A percentile compares a stretch with the other conserved stretches of the same genome.
Conservation (phyloP, 495 filamentous ascomycete species). For the Hypoxylon fragiforme region DNA sequence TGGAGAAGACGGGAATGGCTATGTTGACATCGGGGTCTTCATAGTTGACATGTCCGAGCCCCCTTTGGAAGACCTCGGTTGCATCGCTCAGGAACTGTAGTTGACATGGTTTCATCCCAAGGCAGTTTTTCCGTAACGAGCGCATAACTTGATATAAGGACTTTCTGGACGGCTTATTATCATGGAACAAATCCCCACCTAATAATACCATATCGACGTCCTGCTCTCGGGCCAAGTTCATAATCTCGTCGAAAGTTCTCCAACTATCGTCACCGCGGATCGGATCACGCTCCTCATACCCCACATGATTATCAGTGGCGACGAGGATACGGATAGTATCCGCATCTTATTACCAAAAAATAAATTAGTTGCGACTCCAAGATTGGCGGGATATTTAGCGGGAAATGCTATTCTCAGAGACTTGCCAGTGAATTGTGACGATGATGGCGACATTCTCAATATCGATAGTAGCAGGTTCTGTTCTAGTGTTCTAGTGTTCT, state of each 20-base stretch:
- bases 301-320: conserved; percentile 96
- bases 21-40: conserved; percentile 98
- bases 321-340: conserved; percentile 96
- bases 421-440: conserved; percentile 28
- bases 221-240: conserved; percentile 81
- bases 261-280: conserved; percentile 96
- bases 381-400: no score
- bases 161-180: conserved; percentile 96
- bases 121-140: conserved; percentile 86
- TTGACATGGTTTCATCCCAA: conserved; percentile 93
- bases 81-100: conserved; percentile 93
- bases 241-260: conserved; percentile 93
- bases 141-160: conserved; percentile 97
- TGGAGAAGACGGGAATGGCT: conserved; percentile 95
- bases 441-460: conserved; percentile 19
- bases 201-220: conserved; percentile 98
- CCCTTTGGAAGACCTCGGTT: conserved; percentile 79
- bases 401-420: background rate
- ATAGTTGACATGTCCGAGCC: conserved; percentile 94
- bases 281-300: conserved; percentile 89
- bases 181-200: conserved; percentile 94
- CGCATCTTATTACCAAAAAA: conserved; percentile 51
- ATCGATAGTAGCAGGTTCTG: background rate
- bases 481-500: no score
- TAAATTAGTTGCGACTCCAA: background rate